Percentiles rank a stretch among this genome's conserved stretches.
Evolutionary conservation across 2,329 filamentous ascomycete species (phyloP).

Genomic region (Colletotrichum melonis): DNA sequence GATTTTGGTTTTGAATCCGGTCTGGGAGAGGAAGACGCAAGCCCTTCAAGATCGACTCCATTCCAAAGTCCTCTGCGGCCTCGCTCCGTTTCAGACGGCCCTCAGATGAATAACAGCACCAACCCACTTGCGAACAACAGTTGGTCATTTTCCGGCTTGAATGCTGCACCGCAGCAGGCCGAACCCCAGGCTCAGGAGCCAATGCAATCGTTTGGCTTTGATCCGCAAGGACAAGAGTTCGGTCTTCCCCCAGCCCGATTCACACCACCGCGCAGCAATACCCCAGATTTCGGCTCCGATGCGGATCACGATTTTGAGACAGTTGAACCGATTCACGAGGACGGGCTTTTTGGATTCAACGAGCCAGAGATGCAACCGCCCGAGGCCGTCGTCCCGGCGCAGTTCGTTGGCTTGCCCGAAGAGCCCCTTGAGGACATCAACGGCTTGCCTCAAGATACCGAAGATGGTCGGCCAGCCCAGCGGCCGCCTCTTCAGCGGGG

Average conservation of each 20-base stretch:
- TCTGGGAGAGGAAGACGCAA: conserved; percentile 7
- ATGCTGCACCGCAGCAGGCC: conserved; percentile 35
- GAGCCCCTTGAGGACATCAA: conserved; percentile 8
- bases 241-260: not conserved
- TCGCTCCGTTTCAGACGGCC: conserved; percentile 69
- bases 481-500: conserved; percentile 44
- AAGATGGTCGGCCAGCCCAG: conserved; percentile 23
- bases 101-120: conserved; percentile 53
- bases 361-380: not conserved
- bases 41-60: not conserved
- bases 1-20: conserved; percentile 10
- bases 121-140: conserved; percentile 70
- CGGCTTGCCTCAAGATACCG: conserved; percentile 9
- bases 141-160: conserved; percentile 66
- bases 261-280: conserved; percentile 16
- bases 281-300: conserved; percentile 13
- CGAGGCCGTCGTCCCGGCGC: not conserved
- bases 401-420: not conserved
- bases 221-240: not conserved
- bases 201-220: not conserved
- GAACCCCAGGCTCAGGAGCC: conserved; percentile 1
- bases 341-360: not conserved
- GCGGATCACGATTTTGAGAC: not conserved
- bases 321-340: not conserved
- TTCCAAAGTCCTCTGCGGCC: conserved; percentile 49